These are phyloP conservation scores for Terana coerulea DNA, from an alignment of 768 basidiomycete genomes.

Conservation along the genomic window DNA sequence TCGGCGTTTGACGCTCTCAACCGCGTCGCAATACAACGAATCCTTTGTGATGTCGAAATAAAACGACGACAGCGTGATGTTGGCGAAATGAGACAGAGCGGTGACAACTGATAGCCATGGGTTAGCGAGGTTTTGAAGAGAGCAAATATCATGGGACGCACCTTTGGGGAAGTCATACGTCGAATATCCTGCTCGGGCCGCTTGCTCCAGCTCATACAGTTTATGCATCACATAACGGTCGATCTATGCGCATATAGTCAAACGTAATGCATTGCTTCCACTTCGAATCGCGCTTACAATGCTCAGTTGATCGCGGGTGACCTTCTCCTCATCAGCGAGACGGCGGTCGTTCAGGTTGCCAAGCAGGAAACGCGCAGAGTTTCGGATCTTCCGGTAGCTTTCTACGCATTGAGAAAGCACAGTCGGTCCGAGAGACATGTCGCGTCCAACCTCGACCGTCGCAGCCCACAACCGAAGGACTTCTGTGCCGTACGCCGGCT, in stretches of 20 bases:
- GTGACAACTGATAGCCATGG: slow-evolving; percentile 52
- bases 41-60: slow-evolving; percentile 95
- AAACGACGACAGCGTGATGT: slow-evolving; percentile 80
- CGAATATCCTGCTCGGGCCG: slow-evolving; percentile 64
- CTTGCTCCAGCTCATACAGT: slow-evolving; percentile 65
- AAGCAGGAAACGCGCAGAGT: slow-evolving; percentile 81
- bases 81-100: slow-evolving; percentile 72
- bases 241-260: slow-evolving; percentile 41
- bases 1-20: slow-evolving; percentile 49
- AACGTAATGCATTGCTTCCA: too few species aligned
- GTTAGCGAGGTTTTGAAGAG: neutral
- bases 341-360: slow-evolving; percentile 60
- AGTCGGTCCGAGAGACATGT: slow-evolving; percentile 80
- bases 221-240: slow-evolving; percentile 89
- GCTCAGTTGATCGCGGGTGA: slow-evolving; percentile 48
- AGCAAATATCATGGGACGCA: slow-evolving; percentile 24
- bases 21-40: slow-evolving; percentile 70
- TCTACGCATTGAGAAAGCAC: slow-evolving; percentile 74
- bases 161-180: slow-evolving; percentile 83
- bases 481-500: slow-evolving; percentile 84
- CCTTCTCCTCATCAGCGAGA: slow-evolving; percentile 28
- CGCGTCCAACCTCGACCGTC: slow-evolving; percentile 83
- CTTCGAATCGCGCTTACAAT: slow-evolving; percentile 56
- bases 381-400: slow-evolving; percentile 78
- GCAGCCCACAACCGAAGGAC: slow-evolving; percentile 89